Conservation (phyloP, 2,329 filamentous ascomycete species). For the Penicillium sp. region DNA sequence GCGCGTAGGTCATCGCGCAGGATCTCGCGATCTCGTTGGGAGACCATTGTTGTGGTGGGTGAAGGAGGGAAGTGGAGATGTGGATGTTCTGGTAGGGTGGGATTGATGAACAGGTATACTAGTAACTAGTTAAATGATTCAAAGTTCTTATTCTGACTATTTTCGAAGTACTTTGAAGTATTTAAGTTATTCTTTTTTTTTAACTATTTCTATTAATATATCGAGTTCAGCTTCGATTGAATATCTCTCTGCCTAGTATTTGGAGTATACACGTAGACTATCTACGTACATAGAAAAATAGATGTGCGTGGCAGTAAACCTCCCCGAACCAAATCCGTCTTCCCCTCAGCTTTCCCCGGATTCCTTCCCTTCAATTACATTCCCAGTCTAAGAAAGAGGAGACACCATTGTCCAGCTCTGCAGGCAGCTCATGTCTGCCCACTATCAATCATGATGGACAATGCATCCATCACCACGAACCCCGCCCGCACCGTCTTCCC, state of each 20-base stretch:
- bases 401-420: background rate
- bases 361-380: background rate
- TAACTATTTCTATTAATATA: background rate
- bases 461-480: constrained; percentile 41
- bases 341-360: constrained; percentile 8
- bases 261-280: background rate
- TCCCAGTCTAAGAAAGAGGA: background rate
- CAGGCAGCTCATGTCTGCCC: constrained; percentile 16
- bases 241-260: background rate
- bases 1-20: constrained; percentile 43
- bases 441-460: constrained; percentile 37
- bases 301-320: constrained; percentile 3
- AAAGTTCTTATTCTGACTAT: background rate
- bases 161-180: background rate
- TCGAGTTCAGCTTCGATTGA: background rate
- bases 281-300: background rate
- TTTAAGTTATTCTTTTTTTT: background rate
- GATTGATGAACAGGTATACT: background rate
- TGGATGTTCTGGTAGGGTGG: constrained; percentile 1
- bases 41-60: constrained; percentile 31
- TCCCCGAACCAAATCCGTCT: background rate
- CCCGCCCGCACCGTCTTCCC: constrained; percentile 68
- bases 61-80: constrained; percentile 10
- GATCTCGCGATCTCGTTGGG: constrained; percentile 33
- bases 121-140: background rate